Conservation (phyloP, 495 filamentous ascomycete genomes). For the Penicillium bialowiezense region DNA sequence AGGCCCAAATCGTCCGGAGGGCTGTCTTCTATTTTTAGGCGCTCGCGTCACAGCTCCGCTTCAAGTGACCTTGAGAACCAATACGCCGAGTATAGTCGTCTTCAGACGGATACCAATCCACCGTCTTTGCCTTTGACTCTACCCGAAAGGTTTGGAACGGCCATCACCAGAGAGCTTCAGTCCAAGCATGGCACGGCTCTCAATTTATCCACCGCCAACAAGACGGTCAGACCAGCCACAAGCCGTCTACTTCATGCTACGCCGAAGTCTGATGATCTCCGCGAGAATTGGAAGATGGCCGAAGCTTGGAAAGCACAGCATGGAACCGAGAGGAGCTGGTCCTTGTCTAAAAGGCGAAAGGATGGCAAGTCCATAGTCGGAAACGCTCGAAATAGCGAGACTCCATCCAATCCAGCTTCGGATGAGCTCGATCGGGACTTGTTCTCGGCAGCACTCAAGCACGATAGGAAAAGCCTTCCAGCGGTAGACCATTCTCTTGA, state of each 20-base stretch:
- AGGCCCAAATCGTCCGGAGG: conserved; percentile 26
- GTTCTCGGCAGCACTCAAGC: conserved; percentile 30
- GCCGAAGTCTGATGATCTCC: conserved; percentile 20
- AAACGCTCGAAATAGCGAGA: not conserved
- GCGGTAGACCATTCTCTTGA: not conserved
- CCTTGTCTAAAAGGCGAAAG: not conserved
- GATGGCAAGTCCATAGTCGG: not conserved
- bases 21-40: conserved; percentile 33
- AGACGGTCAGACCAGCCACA: not conserved
- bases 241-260: conserved; percentile 10
- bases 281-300: conserved; percentile 27
- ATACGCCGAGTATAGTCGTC: conserved; percentile 9
- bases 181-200: conserved; percentile 27
- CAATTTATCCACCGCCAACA: conserved; percentile 11
- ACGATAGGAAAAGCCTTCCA: conserved; percentile 11
- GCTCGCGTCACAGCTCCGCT: conserved; percentile 29
- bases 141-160: conserved; percentile 33
- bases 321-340: not conserved
- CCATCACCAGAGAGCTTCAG: conserved; percentile 32
- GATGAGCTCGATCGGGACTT: conserved; percentile 28
- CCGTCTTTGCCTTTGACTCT: conserved; percentile 25
- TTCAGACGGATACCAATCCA: conserved; percentile 9
- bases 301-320: conserved; percentile 22
- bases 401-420: not conserved
- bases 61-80: conserved; percentile 13